Base-by-base conservation (phyloP, 2,329 filamentous ascomycete genomes). In the Pseudocercospora cruenta region DNA sequence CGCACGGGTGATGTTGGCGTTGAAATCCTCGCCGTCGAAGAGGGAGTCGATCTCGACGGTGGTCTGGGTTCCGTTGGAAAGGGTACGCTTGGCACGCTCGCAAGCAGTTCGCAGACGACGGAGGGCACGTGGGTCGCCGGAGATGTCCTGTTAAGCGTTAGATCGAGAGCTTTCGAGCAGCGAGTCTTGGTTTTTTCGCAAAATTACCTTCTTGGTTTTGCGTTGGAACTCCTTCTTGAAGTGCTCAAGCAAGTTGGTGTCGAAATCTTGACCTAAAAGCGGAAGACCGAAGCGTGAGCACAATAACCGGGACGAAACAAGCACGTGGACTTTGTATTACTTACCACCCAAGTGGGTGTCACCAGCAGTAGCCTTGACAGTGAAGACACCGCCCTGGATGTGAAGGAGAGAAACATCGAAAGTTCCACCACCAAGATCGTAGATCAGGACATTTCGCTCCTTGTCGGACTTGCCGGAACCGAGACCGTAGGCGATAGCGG, bases 391-490 rank as follows among this genome's bases (percentile, higher is more conserved):
- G 80, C 94, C 94, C 85, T 98, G 93, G 81, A 99, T 98, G 88
- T 97, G 94, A 54, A 99, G 89, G 74, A 98, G 92, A 71, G 95
- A 98, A 28, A 99, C 95, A 97, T 99, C 95, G 85, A 99, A 99
- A 82, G 95, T 99, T 88, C 95, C 95, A 88, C 95, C 95, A 88
- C 95, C 95, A 71, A 99, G 90, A 90, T 99, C 95, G 87, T 98
- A 99, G 86, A 99, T 98, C 75, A 99, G 88, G 78, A 99, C 94
- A 81, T 98, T 97, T 79, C 95, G 93, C 88, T 98, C 95, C 88
- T 97, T 97, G 82, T 92, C 91, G 62, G 92, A 91, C 74, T 77
- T 77, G 66, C 75, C 75, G 51, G 75, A 70, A 63, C 75, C 75
- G 69, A 99, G 91, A 88, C 95, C 95, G 83, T 99, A 99, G 77